phyloP scores from a whole-genome alignment of 1,284 basidiomycete species.

The Apiotrichum montevideense region DNA sequence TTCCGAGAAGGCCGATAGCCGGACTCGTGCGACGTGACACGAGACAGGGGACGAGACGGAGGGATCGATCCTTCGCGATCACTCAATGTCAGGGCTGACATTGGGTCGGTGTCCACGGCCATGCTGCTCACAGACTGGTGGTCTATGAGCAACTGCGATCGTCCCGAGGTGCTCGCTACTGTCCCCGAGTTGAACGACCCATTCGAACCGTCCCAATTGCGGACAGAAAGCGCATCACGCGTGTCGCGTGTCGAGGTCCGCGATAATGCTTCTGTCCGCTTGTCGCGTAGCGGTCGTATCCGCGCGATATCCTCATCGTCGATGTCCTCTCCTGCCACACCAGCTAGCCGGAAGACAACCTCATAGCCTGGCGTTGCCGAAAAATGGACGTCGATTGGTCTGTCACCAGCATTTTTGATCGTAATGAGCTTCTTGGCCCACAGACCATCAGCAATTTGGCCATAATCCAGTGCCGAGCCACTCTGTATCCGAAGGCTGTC shows the following conservation, averaged over 20 bases:
- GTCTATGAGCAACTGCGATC: constrained; percentile 5
- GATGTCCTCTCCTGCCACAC: constrained; percentile 43
- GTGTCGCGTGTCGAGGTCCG: constrained; percentile 33
- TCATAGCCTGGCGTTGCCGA: constrained; percentile 46
- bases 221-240: background rate
- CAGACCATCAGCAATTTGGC: constrained; percentile 49
- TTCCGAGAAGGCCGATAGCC: constrained; percentile 25
- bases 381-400: constrained; percentile 49
- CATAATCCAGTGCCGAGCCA: constrained; percentile 50
- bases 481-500: constrained; percentile 47
- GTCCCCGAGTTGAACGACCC: constrained; percentile 4
- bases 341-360: constrained; percentile 49
- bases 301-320: constrained; percentile 34
- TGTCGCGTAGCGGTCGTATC: constrained; percentile 11
- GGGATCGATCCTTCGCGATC: constrained; percentile 29
- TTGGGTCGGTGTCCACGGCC: constrained; percentile 6
- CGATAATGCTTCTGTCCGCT: constrained; percentile 16
- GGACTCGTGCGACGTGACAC: constrained; percentile 33
- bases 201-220: background rate
- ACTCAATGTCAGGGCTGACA: background rate
- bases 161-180: background rate
- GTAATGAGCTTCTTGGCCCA: constrained; percentile 50
- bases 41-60: constrained; percentile 35
- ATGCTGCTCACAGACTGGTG: background rate
- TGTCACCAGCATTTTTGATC: constrained; percentile 49